Conservation (phyloP, 805 yeast genomes). For the Kluyveromyces lactis region DNA sequence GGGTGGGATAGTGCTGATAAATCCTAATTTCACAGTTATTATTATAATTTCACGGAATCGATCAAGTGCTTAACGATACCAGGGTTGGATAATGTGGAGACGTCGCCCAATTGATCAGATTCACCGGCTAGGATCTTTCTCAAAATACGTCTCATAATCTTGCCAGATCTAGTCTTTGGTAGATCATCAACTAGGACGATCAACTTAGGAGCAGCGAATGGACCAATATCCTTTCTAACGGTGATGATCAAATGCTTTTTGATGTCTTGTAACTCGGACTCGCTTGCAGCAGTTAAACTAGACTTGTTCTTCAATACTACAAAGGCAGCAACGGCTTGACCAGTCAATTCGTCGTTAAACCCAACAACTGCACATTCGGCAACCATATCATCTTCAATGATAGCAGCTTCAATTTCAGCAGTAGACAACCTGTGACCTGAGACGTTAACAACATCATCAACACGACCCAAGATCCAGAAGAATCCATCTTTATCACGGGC, state of each 20-base stretch:
- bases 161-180: constrained; percentile 83
- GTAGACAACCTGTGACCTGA: constrained; percentile 85
- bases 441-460: constrained; percentile 82
- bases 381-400: constrained; percentile 61
- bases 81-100: constrained; percentile 70
- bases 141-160: constrained; percentile 79
- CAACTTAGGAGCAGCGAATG: constrained; percentile 77
- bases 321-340: constrained; percentile 79
- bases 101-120: constrained; percentile 76
- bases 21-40: no score
- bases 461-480: constrained; percentile 81
- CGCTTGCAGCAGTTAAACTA: constrained; percentile 23
- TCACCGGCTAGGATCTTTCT: constrained; percentile 69
- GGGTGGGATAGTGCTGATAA: no score
- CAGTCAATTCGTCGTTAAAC: constrained; percentile 73
- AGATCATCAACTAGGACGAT: constrained; percentile 66
- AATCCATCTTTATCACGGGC: constrained; percentile 79
- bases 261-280: constrained; percentile 42
- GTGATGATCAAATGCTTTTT: constrained; percentile 59
- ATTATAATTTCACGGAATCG: constrained; percentile 35
- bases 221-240: constrained; percentile 74
- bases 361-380: constrained; percentile 83
- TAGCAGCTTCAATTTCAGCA: constrained; percentile 80
- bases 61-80: constrained; percentile 62
- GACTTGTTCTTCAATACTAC: constrained; percentile 58